Conservation (phyloP, 805 yeast species). For the Ogataea neopini region DNA sequence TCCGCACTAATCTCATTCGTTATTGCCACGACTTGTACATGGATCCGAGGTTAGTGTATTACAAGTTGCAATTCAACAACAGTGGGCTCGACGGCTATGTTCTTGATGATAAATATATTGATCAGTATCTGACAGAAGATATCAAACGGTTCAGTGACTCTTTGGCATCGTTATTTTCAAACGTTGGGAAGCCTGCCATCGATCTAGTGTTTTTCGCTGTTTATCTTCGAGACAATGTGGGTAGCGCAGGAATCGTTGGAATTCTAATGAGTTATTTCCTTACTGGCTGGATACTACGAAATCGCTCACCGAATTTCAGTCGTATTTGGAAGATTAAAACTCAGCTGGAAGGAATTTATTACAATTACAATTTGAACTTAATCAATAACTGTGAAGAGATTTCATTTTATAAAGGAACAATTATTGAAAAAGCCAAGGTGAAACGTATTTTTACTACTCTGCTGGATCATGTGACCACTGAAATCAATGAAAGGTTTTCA, state of each 20-base stretch:
- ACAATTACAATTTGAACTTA: constrained; percentile 80
- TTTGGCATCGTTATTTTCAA: constrained; percentile 79
- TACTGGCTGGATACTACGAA: constrained; percentile 74
- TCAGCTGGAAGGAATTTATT: constrained; percentile 83
- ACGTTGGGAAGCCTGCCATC: constrained; percentile 87
- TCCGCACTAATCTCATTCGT: constrained; percentile 79
- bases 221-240: constrained; percentile 81
- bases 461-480: constrained; percentile 34
- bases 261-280: constrained; percentile 77
- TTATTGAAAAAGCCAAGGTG: constrained; percentile 71
- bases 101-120: constrained; percentile 61
- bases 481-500: constrained; percentile 57
- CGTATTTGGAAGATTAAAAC: constrained; percentile 70
- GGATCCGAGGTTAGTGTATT: constrained; percentile 78
- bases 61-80: constrained; percentile 69
- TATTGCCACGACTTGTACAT: constrained; percentile 89
- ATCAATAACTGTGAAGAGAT: constrained; percentile 91
- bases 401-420: constrained; percentile 89
- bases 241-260: constrained; percentile 82
- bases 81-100: constrained; percentile 34
- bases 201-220: constrained; percentile 83
- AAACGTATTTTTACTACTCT: constrained; percentile 57
- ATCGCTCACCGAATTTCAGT: constrained; percentile 83
- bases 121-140: constrained; percentile 85
- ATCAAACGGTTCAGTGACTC: constrained; percentile 78